phyloP scores from a whole-genome alignment of 78 protist genomes.

The Tieghemostelium lacteum region DNA sequence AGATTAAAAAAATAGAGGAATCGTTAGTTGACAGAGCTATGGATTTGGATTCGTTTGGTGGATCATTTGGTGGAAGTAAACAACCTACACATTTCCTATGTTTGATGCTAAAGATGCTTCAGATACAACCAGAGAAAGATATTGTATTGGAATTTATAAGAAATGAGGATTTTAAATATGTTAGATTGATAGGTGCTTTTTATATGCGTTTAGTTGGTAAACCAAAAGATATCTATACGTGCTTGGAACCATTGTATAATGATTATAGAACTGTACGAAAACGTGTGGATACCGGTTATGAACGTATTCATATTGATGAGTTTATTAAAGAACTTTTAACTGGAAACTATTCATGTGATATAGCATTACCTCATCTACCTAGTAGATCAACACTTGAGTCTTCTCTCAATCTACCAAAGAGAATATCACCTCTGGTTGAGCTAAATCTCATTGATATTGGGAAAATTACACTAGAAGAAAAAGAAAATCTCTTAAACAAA shows the following conservation, averaged over 20 bases:
- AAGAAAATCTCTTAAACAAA: background rate
- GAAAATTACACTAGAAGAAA: conserved; percentile 32
- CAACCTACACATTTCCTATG: conserved; percentile 96
- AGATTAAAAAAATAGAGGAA: conserved; percentile 67
- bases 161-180: conserved; percentile 94
- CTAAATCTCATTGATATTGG: conserved; percentile 4
- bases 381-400: conserved; percentile 34
- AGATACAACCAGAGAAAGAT: conserved; percentile 94
- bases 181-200: conserved; percentile 94
- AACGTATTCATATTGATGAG: conserved; percentile 90
- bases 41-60: conserved; percentile 90
- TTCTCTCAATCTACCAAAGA: conserved; percentile 35
- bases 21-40: conserved; percentile 95
- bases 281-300: background rate
- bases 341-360: conserved; percentile 83
- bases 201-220: conserved; percentile 93
- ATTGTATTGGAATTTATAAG: conserved; percentile 93
- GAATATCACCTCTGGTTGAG: conserved; percentile 76
- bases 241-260: conserved; percentile 92
- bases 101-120: conserved; percentile 93
- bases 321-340: conserved; percentile 88
- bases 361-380: conserved; percentile 91
- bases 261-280: conserved; percentile 80
- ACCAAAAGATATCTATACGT: conserved; percentile 87
- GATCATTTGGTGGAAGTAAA: conserved; percentile 91